These are phyloP conservation scores for Xylaria venustula DNA, from an alignment of 495 filamentous ascomycete genomes.

Conservation along the genomic window DNA sequence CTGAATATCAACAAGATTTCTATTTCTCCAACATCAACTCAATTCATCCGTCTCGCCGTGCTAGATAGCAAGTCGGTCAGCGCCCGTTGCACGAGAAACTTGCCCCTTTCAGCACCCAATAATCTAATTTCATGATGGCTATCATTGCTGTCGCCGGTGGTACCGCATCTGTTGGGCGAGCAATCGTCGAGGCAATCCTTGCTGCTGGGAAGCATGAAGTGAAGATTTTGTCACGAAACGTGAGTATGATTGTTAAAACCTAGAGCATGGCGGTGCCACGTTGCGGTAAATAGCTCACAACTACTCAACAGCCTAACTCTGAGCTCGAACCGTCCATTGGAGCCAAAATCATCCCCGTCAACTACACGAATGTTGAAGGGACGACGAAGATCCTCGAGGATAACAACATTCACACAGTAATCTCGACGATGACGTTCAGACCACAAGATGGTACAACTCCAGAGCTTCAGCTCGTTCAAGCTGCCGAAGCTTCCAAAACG, in stretches of 20 bases:
- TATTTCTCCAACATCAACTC: neutral
- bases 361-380: slow-evolving; percentile 42
- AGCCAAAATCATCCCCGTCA: slow-evolving; percentile 29
- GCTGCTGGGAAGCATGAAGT: slow-evolving; percentile 40
- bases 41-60: neutral
- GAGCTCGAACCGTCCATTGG: slow-evolving; percentile 21
- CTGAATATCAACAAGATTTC: neutral
- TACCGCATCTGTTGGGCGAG: slow-evolving; percentile 50
- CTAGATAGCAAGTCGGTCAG: too few species aligned
- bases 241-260: too few species aligned
- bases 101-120: too few species aligned
- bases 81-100: too few species aligned
- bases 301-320: slow-evolving; percentile 16
- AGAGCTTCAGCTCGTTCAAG: slow-evolving; percentile 46
- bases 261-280: too few species aligned
- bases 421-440: slow-evolving; percentile 42
- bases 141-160: slow-evolving; percentile 55
- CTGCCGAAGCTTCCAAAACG: slow-evolving; percentile 42
- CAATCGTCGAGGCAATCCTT: slow-evolving; percentile 47
- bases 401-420: slow-evolving; percentile 50
- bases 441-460: neutral
- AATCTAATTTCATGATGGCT: slow-evolving; percentile 33
- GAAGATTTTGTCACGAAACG: slow-evolving; percentile 43
- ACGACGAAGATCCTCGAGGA: slow-evolving; percentile 42
- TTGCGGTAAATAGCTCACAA: too few species aligned